Conservation (phyloP, 352 stramenopile species). For the Phytophthora colocasiae region DNA sequence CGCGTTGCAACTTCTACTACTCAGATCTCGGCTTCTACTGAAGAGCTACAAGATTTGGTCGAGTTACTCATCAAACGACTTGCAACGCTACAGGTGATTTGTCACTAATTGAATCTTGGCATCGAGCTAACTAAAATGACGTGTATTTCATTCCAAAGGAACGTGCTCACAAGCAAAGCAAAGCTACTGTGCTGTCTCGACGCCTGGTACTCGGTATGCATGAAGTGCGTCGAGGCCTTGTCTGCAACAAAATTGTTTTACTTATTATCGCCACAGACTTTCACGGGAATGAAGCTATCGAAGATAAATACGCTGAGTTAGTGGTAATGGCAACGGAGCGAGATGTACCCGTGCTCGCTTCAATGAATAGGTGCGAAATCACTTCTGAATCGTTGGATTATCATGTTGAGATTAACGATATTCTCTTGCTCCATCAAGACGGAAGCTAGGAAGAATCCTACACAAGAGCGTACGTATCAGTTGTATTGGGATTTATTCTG, state of each 20-base stretch:
- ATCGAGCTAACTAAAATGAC: neutral
- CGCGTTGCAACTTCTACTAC: neutral
- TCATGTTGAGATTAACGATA: neutral
- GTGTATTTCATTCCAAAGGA: slow-evolving; percentile 50
- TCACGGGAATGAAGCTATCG: slow-evolving; percentile 77
- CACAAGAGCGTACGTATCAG: slow-evolving; percentile 95
- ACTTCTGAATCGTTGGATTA: neutral
- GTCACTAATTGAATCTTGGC: neutral
- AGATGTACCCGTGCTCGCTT: slow-evolving; percentile 53
- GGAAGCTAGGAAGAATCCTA: slow-evolving; percentile 91
- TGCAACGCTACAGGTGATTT: slow-evolving; percentile 36
- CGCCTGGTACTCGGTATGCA: slow-evolving; percentile 93
- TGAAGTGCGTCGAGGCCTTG: slow-evolving; percentile 91
- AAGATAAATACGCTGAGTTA: slow-evolving; percentile 88
- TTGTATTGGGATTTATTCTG: slow-evolving; percentile 95
- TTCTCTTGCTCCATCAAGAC: slow-evolving; percentile 46
- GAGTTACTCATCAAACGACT: slow-evolving; percentile 37
- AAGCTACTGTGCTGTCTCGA: slow-evolving; percentile 49
- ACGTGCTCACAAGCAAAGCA: slow-evolving; percentile 65
- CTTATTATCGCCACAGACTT: slow-evolving; percentile 93
- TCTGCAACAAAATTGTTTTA: slow-evolving; percentile 83
- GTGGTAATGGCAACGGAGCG: slow-evolving; percentile 63
- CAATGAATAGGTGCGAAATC: slow-evolving; percentile 49
- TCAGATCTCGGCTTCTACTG: slow-evolving; percentile 22
- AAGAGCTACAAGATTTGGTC: slow-evolving; percentile 25